phyloP scores from a whole-genome alignment of 1,284 basidiomycete genomes.

The Grifola frondosa region DNA sequence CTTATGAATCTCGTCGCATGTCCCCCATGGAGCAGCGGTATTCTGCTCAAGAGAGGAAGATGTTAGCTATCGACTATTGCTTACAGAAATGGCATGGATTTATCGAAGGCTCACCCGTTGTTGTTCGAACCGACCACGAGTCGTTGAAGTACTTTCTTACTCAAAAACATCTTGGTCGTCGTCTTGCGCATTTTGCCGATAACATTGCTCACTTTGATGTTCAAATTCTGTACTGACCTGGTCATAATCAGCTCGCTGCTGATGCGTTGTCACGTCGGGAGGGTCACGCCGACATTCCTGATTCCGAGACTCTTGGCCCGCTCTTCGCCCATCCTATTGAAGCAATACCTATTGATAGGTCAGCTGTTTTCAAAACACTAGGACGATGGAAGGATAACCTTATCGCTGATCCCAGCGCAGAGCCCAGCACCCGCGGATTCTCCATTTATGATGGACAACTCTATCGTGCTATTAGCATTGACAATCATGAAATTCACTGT shows the following conservation, averaged over 20 bases:
- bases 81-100: conserved; percentile 1
- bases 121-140: conserved; percentile 6
- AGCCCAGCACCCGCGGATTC: background rate
- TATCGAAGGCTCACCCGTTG: conserved; percentile 8
- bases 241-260: conserved; percentile 1
- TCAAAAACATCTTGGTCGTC: conserved; percentile 6
- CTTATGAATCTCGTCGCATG: conserved; percentile 9
- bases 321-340: background rate
- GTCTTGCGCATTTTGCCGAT: conserved; percentile 5
- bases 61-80: conserved; percentile 2
- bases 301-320: background rate
- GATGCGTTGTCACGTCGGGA: conserved; percentile 6
- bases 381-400: background rate
- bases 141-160: conserved; percentile 11
- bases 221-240: conserved; percentile 2
- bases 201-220: conserved; percentile 8
- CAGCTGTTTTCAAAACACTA: background rate
- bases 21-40: conserved; percentile 8
- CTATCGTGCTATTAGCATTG: background rate
- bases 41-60: conserved; percentile 6
- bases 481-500: background rate
- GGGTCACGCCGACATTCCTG: background rate
- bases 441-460: background rate
- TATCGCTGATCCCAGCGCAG: background rate
- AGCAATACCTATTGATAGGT: background rate